These are phyloP conservation scores for Rhodotorula toruloides DNA, from an alignment of 768 basidiomycete species.

Conservation along the genomic window DNA sequence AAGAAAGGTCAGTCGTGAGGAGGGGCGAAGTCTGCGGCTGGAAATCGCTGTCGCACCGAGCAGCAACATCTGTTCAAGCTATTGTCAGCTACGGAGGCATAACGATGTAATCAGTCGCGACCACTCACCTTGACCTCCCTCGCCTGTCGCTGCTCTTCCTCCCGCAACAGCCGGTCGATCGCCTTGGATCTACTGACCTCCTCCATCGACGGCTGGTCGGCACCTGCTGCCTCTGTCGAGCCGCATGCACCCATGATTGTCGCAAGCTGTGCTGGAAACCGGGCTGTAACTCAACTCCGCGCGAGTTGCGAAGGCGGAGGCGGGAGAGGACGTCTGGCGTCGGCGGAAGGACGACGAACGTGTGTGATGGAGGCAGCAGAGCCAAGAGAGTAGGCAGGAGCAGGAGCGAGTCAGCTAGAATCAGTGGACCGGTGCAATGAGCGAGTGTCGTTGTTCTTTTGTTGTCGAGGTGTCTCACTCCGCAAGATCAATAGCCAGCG, in stretches of 20 bases:
- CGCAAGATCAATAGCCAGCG: too few species aligned
- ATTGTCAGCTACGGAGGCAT: not conserved
- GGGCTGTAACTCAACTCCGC: not conserved
- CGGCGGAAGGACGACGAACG: not conserved
- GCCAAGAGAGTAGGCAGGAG: not conserved
- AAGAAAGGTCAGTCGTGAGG: not conserved
- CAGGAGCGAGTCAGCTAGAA: not conserved
- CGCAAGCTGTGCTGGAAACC: too few species aligned
- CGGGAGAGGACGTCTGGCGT: too few species aligned
- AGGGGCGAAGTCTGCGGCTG: too few species aligned
- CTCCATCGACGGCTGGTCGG: conserved; percentile 13
- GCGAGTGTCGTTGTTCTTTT: too few species aligned
- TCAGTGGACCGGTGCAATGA: too few species aligned
- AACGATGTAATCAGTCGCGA: fast-evolving
- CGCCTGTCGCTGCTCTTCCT: conserved; percentile 26
- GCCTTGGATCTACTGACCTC: not conserved
- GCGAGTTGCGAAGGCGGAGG: not conserved
- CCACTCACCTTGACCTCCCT: conserved; percentile 39
- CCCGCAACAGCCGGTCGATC: conserved; percentile 27
- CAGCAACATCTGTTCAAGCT: conserved; percentile 21
- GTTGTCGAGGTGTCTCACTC: too few species aligned
- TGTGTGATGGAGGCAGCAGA: not conserved
- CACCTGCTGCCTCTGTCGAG: conserved; percentile 2
- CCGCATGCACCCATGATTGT: conserved; percentile 29
- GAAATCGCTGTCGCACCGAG: conserved; percentile 27